Percentiles rank a stretch among this genome's conserved stretches.
Conservation (phyloP, 495 filamentous ascomycete genomes). For the Lasiosphaeria miniovina region DNA sequence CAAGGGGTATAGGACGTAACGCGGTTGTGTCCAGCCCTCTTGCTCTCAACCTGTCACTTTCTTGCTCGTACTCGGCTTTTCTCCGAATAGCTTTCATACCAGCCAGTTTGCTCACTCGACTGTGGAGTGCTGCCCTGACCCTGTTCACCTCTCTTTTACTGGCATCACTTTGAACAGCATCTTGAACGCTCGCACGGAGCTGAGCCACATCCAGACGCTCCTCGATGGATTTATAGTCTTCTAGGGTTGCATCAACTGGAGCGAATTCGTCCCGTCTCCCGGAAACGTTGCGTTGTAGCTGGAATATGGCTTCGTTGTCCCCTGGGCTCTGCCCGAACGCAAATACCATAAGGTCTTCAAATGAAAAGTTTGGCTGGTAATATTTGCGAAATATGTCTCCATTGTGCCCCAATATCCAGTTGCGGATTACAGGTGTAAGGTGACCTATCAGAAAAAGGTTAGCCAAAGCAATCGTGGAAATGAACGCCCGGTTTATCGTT, state of each 20-base stretch:
- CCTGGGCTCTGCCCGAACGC: neutral
- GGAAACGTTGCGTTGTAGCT: neutral
- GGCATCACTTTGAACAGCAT: neutral
- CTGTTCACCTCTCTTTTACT: neutral
- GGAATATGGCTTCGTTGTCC: neutral
- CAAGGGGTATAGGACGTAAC: neutral
- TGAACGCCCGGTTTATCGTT: neutral
- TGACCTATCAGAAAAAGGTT: neutral
- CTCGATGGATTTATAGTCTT: neutral
- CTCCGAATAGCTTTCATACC: neutral
- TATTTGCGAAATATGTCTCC: neutral
- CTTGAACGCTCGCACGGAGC: neutral
- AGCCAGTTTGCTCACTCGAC: neutral
- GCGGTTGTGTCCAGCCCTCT: neutral
- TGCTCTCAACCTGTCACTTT: neutral
- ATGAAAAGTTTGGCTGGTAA: neutral
- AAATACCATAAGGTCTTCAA: neutral
- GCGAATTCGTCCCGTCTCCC: neutral
- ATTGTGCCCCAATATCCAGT: neutral
- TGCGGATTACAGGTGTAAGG: neutral
- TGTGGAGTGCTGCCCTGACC: neutral
- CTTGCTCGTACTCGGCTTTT: neutral
- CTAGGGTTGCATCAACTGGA: neutral
- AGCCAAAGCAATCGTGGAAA: neutral
- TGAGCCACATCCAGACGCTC: neutral